Percentiles rank a stretch among this genome's conserved stretches.
phyloP scores from a whole-genome alignment of 331 rosid species.

The Quercus lobata region DNA sequence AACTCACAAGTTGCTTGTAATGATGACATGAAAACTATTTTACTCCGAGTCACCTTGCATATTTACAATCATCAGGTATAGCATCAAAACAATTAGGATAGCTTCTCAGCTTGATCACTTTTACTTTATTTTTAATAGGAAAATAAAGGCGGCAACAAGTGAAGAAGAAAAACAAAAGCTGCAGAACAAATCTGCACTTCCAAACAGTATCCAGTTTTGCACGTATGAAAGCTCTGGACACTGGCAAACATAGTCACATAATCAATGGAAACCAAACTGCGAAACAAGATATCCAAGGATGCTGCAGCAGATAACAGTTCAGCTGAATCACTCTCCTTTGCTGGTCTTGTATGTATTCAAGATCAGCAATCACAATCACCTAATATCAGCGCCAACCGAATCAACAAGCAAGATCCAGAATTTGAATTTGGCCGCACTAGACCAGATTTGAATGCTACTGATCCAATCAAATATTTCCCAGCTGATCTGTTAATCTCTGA shows the following conservation, averaged over 20 bases:
- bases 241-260: conserved; percentile 19
- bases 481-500: conserved; percentile 49
- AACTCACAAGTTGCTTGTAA: neutral
- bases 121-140: too few species aligned
- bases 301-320: conserved; percentile 32
- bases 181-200: conserved; percentile 1
- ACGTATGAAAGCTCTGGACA: conserved; percentile 7
- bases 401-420: conserved; percentile 33
- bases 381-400: conserved; percentile 13
- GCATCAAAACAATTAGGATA: too few species aligned
- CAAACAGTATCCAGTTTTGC: neutral
- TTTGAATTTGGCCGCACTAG: conserved; percentile 39
- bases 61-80: neutral
- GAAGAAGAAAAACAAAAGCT: conserved; percentile 12
- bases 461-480: conserved; percentile 33
- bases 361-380: conserved; percentile 43
- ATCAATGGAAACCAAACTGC: conserved; percentile 40
- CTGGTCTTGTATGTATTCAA: conserved; percentile 46
- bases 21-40: neutral
- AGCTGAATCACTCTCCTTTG: conserved; percentile 53
- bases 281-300: conserved; percentile 26
- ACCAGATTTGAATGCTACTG: conserved; percentile 25
- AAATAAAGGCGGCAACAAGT: neutral
- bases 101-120: too few species aligned
- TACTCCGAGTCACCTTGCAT: neutral